Evolutionary conservation across 805 yeast genomes (phyloP), one percentile per base, ranked within the genome.

Genomic region (Yarrowia deformans): DNA sequence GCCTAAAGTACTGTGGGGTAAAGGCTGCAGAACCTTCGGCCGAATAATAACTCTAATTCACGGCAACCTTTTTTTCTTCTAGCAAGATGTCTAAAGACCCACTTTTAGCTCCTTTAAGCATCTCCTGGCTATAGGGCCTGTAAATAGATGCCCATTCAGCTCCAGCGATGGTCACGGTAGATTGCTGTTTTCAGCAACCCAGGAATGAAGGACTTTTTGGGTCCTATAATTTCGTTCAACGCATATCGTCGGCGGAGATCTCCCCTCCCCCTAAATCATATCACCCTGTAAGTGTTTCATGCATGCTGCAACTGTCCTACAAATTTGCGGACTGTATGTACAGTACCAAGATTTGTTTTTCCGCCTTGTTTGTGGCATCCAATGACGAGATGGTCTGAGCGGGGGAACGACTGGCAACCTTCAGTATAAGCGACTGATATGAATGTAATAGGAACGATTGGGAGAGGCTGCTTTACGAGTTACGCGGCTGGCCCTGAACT

Each of bases 331-430:
- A 23, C 4, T 23, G 29, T 23, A 23, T 23, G 29, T 23, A 23
- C 29, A 2, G 29, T 23, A 23, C 29, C 23, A 19, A 13, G 34
- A 50, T 29, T 34, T 52, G 32, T 37, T 54, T 54, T 35, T 54
- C 60, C 60, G 32, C 45, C 45, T 54, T 54, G 60, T 34, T 18
- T 10, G n/a, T 1, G 6, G 8, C 5, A 34, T 18, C 58, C 58
- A 52, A 52, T 52, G 58, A 35, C 58, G 58, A 54, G 34, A 54
- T 52, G 58, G 60, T 37, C 35, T 35, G 60, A 5, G 60, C 60
- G 60, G 60, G 60, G 60, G 29, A 37, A 52, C 34, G 14, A 16
- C 35, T 19, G 8, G 50, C 32, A 29, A 48, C 35, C 18, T 48
- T 46, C 49, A 14, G 29, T 32, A 46, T 48, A 29, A 48, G 52